A percentile compares a stretch with the other conserved stretches of the same genome.
These are phyloP conservation scores for Trypanosoma cruzi DNA, from an alignment of 208 protist genomes.

Conservation along the genomic window DNA sequence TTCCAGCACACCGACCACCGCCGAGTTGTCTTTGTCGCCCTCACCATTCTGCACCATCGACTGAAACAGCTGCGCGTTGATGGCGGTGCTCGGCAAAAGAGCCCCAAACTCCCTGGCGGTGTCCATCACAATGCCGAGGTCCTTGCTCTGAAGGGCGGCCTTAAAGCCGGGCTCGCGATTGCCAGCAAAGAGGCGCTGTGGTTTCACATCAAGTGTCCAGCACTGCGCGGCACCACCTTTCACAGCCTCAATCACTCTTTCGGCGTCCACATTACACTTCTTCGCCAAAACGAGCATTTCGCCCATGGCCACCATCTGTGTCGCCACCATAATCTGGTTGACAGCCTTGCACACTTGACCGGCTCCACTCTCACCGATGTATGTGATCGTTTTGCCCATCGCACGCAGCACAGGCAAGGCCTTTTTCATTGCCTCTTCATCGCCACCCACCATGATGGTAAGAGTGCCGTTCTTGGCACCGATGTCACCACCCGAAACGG, in stretches of 20 bases:
- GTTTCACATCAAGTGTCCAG: constrained; percentile 93
- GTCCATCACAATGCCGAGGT: constrained; percentile 93
- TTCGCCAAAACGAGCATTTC: constrained; percentile 95
- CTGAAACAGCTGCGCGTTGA: constrained; percentile 93
- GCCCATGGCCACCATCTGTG: constrained; percentile 94
- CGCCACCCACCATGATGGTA: constrained; percentile 96
- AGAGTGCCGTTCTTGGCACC: constrained; percentile 93
- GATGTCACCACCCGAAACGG: constrained; percentile 95
- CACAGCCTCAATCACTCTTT: constrained; percentile 87
- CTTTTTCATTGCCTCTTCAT: constrained; percentile 61
- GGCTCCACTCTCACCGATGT: constrained; percentile 84
- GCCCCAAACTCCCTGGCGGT: constrained; percentile 87
- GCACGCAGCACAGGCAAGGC: constrained; percentile 80
- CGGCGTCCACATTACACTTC: constrained; percentile 88
- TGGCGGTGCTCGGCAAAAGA: constrained; percentile 87
- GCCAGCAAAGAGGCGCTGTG: constrained; percentile 90
- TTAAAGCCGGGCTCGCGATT: constrained; percentile 96
- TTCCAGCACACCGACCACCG: constrained; percentile 94
- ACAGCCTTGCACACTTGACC: constrained; percentile 97
- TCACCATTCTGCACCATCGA: constrained; percentile 89
- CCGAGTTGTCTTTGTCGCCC: constrained; percentile 93
- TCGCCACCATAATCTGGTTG: constrained; percentile 96
- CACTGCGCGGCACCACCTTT: constrained; percentile 93
- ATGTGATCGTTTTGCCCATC: constrained; percentile 86
- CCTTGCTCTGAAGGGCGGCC: constrained; percentile 95